A percentile compares a stretch with the other conserved stretches of the same genome.
These are phyloP conservation scores for Thalassiosira sp. DNA, from an alignment of 352 stramenopile species.

Conservation along the genomic window DNA sequence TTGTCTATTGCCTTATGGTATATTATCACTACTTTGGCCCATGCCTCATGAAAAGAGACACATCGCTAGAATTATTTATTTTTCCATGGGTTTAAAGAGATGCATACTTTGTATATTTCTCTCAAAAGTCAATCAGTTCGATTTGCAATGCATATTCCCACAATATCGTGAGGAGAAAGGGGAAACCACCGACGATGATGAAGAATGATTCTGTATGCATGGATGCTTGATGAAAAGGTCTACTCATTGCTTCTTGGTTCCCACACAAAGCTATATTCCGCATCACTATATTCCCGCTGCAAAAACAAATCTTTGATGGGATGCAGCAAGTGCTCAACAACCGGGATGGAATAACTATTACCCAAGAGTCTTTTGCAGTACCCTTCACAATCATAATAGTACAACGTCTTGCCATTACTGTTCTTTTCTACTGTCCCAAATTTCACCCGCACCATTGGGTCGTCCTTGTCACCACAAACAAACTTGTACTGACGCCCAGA, in stretches of 20 bases:
- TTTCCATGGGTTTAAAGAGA: no score
- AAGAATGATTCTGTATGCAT: no score
- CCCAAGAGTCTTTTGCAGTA: conserved; percentile 51
- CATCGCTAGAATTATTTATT: no score
- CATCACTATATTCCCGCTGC: neutral
- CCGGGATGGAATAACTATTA: conserved; percentile 46
- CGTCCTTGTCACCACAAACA: neutral
- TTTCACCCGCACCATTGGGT: neutral
- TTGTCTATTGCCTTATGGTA: no score
- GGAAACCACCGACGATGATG: no score
- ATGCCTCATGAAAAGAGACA: no score
- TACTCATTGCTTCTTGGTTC: neutral
- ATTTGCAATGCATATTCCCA: neutral
- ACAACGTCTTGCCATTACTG: conserved; percentile 12
- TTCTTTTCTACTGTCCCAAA: conserved; percentile 3
- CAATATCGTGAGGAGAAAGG: no score
- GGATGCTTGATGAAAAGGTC: no score
- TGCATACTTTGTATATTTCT: neutral
- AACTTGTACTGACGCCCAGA: neutral
- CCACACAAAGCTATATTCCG: conserved; percentile 8
- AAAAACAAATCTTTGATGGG: conserved; percentile 21
- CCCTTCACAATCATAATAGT: conserved; percentile 34
- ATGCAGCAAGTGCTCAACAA: conserved; percentile 41
- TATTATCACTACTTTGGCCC: no score
- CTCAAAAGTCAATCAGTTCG: neutral